phyloP scores from a whole-genome alignment of 257 asterid species.

The Nicotiana tomentosiformis region DNA sequence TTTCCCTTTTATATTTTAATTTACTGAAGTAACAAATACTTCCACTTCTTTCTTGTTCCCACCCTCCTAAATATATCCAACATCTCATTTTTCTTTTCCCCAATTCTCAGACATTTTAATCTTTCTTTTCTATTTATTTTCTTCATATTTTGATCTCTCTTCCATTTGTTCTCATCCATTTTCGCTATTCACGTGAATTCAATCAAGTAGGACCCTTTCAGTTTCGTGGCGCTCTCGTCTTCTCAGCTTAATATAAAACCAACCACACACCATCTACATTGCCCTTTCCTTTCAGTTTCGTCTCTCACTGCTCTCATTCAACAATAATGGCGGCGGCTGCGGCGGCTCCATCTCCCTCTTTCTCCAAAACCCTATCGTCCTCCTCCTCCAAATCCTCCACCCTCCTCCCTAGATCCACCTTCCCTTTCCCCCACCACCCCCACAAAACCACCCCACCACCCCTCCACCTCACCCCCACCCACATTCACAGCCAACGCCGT shows the following conservation, averaged over 20 bases:
- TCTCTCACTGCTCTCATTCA: not conserved
- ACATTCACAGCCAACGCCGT: not conserved
- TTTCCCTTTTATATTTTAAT: no score
- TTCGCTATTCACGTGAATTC: not conserved
- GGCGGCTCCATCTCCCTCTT: not conserved
- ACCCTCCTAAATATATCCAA: no score
- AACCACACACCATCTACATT: not conserved
- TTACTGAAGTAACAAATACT: no score
- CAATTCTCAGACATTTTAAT: no score
- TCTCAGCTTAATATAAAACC: not conserved
- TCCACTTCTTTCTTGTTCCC: no score
- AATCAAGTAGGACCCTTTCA: not conserved
- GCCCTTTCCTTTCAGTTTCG: not conserved
- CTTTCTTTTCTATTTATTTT: no score
- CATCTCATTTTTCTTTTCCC: no score
- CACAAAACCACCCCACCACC: not conserved
- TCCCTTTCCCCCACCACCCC: not conserved
- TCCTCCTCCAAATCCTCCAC: not conserved
- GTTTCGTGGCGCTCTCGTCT: not conserved
- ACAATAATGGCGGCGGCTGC: slow-evolving; percentile 6
- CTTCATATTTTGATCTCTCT: no score
- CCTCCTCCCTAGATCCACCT: not conserved
- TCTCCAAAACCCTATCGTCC: not conserved
- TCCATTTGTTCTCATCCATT: no score
- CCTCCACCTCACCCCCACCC: not conserved